Percentiles rank a stretch among this genome's conserved stretches.
These are phyloP conservation scores for Entomophthora muscae DNA, from an alignment of 371 early-diverging fungal species.

Conservation along the genomic window DNA sequence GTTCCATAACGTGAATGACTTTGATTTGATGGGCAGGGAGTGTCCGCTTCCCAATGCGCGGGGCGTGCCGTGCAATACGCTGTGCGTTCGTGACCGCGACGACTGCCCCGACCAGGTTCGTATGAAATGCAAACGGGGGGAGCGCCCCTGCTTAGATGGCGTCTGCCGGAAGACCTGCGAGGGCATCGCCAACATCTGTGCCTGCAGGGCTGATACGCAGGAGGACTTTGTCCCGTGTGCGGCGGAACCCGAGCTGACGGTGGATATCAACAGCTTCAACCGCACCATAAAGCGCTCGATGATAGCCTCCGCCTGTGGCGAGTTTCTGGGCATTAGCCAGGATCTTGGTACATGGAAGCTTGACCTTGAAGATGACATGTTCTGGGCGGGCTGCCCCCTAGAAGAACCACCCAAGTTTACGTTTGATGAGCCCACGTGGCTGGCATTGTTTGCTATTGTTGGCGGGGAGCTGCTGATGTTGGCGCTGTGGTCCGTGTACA, in stretches of 20 bases:
- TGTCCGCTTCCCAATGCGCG: neutral
- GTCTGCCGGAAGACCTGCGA: conserved; percentile 15
- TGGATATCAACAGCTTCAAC: conserved; percentile 28
- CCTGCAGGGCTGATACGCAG: conserved; percentile 9
- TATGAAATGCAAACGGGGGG: neutral
- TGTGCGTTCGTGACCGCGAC: neutral
- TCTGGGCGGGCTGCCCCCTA: conserved; percentile 21
- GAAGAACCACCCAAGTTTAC: conserved; percentile 24
- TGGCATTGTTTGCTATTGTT: conserved; percentile 27
- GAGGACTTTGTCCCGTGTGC: neutral
- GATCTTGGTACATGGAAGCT: conserved; percentile 14
- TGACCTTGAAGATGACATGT: conserved; percentile 15
- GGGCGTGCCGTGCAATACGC: neutral
- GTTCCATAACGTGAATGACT: neutral
- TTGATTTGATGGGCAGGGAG: neutral
- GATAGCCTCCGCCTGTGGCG: conserved; percentile 23
- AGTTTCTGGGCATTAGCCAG: conserved; percentile 13
- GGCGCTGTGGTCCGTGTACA: conserved; percentile 27
- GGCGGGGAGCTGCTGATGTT: conserved; percentile 18
- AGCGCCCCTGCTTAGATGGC: neutral
- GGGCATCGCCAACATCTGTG: conserved; percentile 22
- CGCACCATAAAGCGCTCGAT: conserved; percentile 23
- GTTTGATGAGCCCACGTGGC: conserved; percentile 35
- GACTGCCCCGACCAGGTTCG: conserved; percentile 3
- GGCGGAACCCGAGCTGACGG: conserved; percentile 17